Percentiles rank a stretch among this genome's conserved stretches.
Evolutionary conservation across 2,329 filamentous ascomycete species (phyloP).

Genomic region (Apiospora pterosperma): DNA sequence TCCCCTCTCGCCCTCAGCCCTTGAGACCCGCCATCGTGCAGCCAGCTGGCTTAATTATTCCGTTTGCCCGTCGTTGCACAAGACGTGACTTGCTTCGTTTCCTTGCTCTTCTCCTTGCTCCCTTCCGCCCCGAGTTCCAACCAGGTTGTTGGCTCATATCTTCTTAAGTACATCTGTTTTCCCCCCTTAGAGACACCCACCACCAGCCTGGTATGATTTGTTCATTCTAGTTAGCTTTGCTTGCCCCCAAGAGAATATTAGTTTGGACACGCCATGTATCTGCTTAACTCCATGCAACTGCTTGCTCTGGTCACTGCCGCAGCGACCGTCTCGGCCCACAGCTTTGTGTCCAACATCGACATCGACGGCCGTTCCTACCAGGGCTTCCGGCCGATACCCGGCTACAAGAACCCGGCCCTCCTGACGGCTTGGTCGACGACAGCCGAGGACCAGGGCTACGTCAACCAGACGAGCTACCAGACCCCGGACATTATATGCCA

Average conservation of each 20-base stretch:
- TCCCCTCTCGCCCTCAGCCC: background rate
- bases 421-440: slow-evolving; percentile 27
- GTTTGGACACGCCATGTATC: background rate
- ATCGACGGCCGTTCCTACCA: slow-evolving; percentile 21
- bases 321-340: slow-evolving; percentile 17
- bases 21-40: background rate
- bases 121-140: background rate
- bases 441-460: slow-evolving; percentile 37
- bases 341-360: slow-evolving; percentile 25
- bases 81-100: background rate
- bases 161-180: background rate
- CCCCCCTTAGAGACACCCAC: background rate
- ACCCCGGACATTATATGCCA: slow-evolving; percentile 36
- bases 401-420: slow-evolving; percentile 14
- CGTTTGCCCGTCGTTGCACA: background rate
- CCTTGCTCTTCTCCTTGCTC: background rate
- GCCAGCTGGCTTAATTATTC: slow-evolving; percentile 1
- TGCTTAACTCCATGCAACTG: background rate
- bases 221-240: background rate
- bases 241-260: no score
- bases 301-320: slow-evolving; percentile 8
- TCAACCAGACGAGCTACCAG: slow-evolving; percentile 32
- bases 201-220: background rate
- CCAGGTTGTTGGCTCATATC: background rate
- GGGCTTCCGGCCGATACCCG: slow-evolving; percentile 19